Evolutionary conservation across 768 basidiomycete genomes (phyloP), one percentile per base, ranked within the genome.

Genomic region (Porphyrellus cyaneotinctus): DNA sequence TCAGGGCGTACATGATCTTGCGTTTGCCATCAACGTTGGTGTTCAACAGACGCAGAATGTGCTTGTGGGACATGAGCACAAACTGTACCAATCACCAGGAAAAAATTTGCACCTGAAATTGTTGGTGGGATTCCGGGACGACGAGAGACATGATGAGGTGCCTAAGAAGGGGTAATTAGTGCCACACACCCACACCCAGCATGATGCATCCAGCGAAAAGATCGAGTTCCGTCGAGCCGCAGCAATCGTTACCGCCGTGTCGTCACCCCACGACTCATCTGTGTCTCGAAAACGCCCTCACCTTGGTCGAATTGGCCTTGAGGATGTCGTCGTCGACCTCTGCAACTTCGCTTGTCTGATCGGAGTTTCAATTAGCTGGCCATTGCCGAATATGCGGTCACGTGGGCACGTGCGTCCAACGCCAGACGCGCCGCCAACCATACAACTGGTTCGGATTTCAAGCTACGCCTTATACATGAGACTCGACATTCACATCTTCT

Each of bases 11-110:
- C 90, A 93, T 97, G 74, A 99, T 88, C 80, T 99, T 99, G 65
- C 97, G 87, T 72, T 95, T 95, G 63, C 97, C 97, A 74, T 98
- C 95, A 62, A 99, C 97, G 79, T 98, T 98, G 72, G 97, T 98
- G 82, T 98, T 98, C 64, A 97, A 80, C 41, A 99, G 85, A 88
- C 97, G 97, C 56, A 99, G 78, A 74, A 99, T 99, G 84, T 98
- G 97, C 92, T 97, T 67, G 64, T 31, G 18, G 32, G 14, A 14
- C 31, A 30, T 61, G 52, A 52, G 58, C 45, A 35, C 23, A 23
- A 4, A 32, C 30, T 35, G 18, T 31, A 22, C 23, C 46, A 20
- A 26, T 14, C 13, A 17, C 17, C 22, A 42, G 41, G 18, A 11
- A 20, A 17, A 24, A 14, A 37, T 22, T 67, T 76, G 57, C 58